Evolutionary conservation across 2,329 filamentous ascomycete species (phyloP), one percentile per base, ranked within the genome.

Genomic region (Penicillium sp.): DNA sequence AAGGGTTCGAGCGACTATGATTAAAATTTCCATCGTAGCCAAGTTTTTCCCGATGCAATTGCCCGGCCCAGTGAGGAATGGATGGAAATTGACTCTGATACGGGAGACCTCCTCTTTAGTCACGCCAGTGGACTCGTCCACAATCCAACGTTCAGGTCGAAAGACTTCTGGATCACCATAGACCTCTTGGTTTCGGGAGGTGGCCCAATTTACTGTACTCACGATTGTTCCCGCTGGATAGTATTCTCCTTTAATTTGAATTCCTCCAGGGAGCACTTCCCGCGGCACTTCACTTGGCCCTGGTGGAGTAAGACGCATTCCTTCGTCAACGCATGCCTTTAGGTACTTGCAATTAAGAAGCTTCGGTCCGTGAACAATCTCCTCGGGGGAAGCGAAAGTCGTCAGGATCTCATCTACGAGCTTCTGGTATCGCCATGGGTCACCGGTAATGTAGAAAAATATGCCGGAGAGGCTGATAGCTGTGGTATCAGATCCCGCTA

Each of bases 401-500:
- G 14, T 35, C 16, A 18, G 6, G 2, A 53, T 53, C 20, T 46
- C 51, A 23, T 46, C 20, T 14, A 46, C 40, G 2, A 53, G 51
- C 6, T 53, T 53, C 1, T 23, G 12, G 23, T 46, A 46, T n/a
- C 35, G 16, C 16, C 35, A 18, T 18, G 35, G 16, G 16, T 40
- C 16, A 18, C 16, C 12, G 5, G 35, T 40, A n/a, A 46, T 18
- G 11, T 52, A 56, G 54, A 56, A 56, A 9, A 56, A 52, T 5
- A 52, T 18, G 3, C 47, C 54, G 2, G 47, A 18, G 38, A 52
- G 42, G 6, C 30, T 46, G 2, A 46, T 49, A 6, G 54, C 42
- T 2, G 54, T 52, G 1, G 54, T 56, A 46, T 56, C 47, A 18
- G 54, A 50, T 11, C 54, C 54, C 3, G 54, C 54, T 3, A 56